Evolutionary conservation across 495 filamentous ascomycete genomes (phyloP), one percentile per base, ranked within the genome.

Genomic region (Parathielavia appendiculata): DNA sequence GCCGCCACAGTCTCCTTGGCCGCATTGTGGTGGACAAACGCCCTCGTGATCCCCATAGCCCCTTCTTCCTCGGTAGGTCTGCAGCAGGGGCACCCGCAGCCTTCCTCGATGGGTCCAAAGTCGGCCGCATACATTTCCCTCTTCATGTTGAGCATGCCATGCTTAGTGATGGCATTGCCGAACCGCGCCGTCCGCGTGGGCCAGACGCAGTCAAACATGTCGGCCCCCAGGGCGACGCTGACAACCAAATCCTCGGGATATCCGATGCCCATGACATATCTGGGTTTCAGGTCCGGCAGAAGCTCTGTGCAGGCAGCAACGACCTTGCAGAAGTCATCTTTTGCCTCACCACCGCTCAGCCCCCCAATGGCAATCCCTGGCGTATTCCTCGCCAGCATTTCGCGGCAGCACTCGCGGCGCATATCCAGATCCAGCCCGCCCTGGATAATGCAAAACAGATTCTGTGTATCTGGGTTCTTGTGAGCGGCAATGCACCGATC

Each of bases 161-260:
- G 68, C 51, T 86, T 83, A 10, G 91, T 95, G 56, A 97, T 83
- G 36, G 95, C 93, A 66, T 96, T 95, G 10, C 93, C 93, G 65
- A 97, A 98, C 32, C 93, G 84, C 73, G 95, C 93, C 23, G 93
- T 97, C 41, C 93, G 81, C 23, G 93, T 98, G 9, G 92, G 95
- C 95, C 95, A 98, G 7, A 97, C 93, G 66, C 95, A 98, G 75
- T 98, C 93, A 71, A 98, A 98, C 95, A 98, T 97, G 69, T 98
- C 93, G 22, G 95, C 93, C 5, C 93, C 93, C 6, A 98, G 81
- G 12, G 93, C 93, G 13, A 95, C 80, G 51, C 89, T 91, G 14
- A 98, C 90, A 13, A 98, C 77, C 53, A 98, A 77, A 71, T 98
- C 93, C 69, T 97, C 93, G 1, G 93, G 93, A 69, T 96, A 98